These are phyloP conservation scores for Laetiporus sulphureus DNA, from an alignment of 1,284 basidiomycete genomes.

Conservation along the genomic window DNA sequence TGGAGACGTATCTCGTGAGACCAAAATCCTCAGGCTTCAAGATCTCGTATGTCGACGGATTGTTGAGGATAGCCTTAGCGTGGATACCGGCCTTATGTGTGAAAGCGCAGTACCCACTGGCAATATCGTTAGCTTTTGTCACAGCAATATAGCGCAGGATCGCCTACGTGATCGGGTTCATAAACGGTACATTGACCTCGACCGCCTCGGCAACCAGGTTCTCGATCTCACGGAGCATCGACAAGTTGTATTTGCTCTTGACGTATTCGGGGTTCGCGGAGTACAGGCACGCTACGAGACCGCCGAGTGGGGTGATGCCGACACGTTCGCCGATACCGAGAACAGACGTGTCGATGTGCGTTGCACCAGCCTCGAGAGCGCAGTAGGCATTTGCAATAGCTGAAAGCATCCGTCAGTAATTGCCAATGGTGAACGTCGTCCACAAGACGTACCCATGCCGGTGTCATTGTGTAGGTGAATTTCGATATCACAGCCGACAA, in stretches of 20 bases:
- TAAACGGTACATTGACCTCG: conserved; percentile 97
- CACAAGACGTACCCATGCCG: conserved; percentile 59
- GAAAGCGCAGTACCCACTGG: conserved; percentile 95
- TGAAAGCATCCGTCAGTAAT: conserved; percentile 24
- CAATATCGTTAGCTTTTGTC: background rate
- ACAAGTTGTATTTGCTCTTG: conserved; percentile 98
- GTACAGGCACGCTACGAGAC: conserved; percentile 95
- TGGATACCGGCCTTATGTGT: conserved; percentile 99
- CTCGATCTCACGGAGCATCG: conserved; percentile 97
- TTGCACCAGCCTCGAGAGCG: conserved; percentile 97
- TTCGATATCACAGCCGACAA: conserved; percentile 96
- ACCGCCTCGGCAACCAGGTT: conserved; percentile 99
- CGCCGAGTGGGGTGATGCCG: conserved; percentile 97
- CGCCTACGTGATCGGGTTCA: conserved; percentile 84
- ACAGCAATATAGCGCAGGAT: too few relatives aligned
- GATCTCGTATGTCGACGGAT: conserved; percentile 98
- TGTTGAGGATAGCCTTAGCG: conserved; percentile 99
- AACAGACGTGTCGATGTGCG: conserved; percentile 95
- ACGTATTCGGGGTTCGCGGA: conserved; percentile 97
- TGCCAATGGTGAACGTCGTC: conserved; percentile 1
- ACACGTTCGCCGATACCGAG: conserved; percentile 99
- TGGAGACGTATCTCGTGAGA: conserved; percentile 95
- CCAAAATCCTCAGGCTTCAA: conserved; percentile 98
- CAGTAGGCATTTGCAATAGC: conserved; percentile 99
- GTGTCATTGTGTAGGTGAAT: conserved; percentile 99